Conservation (phyloP, 2,329 filamentous ascomycete genomes). For the Beauveria sp. region DNA sequence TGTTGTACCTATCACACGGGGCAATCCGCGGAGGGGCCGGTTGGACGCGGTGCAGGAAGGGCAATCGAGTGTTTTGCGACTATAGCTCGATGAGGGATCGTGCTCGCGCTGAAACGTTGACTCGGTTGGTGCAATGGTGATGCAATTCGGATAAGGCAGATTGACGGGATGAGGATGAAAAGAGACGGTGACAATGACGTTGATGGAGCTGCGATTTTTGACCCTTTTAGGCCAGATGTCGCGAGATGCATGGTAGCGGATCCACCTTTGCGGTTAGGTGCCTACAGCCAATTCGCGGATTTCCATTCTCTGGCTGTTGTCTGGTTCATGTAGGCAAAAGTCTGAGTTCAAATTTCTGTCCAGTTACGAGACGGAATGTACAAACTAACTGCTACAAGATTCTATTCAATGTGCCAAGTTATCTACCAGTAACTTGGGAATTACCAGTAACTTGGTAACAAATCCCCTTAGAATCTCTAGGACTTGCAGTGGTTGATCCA, state of each 20-base stretch:
- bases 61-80: not conserved
- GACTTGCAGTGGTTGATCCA: no score
- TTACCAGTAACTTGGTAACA: no score
- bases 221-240: conserved; percentile 12
- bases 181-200: conserved; percentile 5
- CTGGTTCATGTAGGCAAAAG: no score
- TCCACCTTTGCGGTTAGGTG: not conserved
- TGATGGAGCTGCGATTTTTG: conserved; percentile 2
- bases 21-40: not conserved
- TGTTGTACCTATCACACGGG: not conserved
- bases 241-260: conserved; percentile 3
- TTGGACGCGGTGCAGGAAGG: not conserved
- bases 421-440: no score
- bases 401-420: no score
- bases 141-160: not conserved
- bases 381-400: no score
- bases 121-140: not conserved
- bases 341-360: no score
- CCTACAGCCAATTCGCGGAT: not conserved
- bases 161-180: not conserved
- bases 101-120: not conserved
- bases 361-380: no score
- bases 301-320: no score
- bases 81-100: not conserved
- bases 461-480: no score